Base-by-base conservation (phyloP, 2,329 filamentous ascomycete species). In the Tothia fuscella region DNA sequence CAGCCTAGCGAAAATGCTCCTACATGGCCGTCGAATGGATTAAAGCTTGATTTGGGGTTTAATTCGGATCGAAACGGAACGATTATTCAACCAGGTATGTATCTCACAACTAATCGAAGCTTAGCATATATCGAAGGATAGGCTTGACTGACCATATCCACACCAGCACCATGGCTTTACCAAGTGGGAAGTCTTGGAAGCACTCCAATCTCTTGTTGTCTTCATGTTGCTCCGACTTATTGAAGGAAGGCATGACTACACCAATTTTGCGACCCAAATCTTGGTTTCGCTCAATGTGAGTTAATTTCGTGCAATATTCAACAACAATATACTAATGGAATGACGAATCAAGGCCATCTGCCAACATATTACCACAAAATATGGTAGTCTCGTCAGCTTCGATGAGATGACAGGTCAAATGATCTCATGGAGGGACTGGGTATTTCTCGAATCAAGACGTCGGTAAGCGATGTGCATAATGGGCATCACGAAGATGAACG, bases 191-290 rank as follows among this genome's bases (percentile, higher is more conserved):
- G 21, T 38, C 10, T 19, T 38, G 21, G 35, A 38, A 19, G 35
- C 35, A 10, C 21, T 38, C 6, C 39, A 42, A 42, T 38, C 39
- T 38, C 31, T 38, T 31, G 16, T 38, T n/a, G 20, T 42, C 30
- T 42, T 31, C 22, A 22, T 42, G 17, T n/a, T 42, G 6, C 31
- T 42, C 17, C 13, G 39, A 14, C 7, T 42, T 20, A 38, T 42
- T 38, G 39, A 42, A 13, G 39, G 39, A 21, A 12, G 22, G n/a
- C 31, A 42, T 38, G 12, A 7, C 6, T 38, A 42, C 24, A 42
- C 31, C 31, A 22, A 37, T 31, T 42, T 42, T 34, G 39, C 16
- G 13, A 42, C 39, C 30, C 30, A 38, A 12, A 29, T 42, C 19
- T 17, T 42, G 12, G 20, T 22, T 34, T 42, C 39, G 16, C 9